Evolutionary conservation across 2,329 filamentous ascomycete genomes (phyloP).

Genomic region (Trichoderma sp.): DNA sequence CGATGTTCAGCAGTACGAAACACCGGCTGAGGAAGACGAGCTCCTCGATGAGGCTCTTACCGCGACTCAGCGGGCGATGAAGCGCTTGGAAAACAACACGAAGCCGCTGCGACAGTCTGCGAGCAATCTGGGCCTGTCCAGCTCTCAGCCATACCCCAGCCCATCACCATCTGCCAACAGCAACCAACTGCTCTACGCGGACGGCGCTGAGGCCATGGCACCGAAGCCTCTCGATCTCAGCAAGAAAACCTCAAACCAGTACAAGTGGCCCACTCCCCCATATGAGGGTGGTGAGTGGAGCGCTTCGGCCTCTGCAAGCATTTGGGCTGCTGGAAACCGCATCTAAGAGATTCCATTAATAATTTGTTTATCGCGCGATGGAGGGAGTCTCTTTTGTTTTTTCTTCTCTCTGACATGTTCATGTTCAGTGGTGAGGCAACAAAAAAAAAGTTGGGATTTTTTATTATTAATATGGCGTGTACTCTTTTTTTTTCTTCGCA

Average conservation of each 20-base stretch:
- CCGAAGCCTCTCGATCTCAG: conserved; percentile 73
- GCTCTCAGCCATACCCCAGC: conserved; percentile 60
- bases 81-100: conserved; percentile 60
- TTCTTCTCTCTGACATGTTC: conserved; percentile 31
- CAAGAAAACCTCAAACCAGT: conserved; percentile 57
- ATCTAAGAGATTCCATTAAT: conserved; percentile 48
- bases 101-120: conserved; percentile 62
- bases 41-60: conserved; percentile 85
- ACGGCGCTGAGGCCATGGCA: conserved; percentile 62
- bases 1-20: conserved; percentile 84
- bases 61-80: conserved; percentile 75
- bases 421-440: conserved; percentile 32
- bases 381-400: conserved; percentile 9
- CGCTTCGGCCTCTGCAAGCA: conserved; percentile 77
- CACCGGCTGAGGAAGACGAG: conserved; percentile 95
- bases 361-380: not conserved
- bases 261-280: conserved; percentile 93
- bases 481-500: conserved; percentile 29
- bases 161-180: conserved; percentile 81
- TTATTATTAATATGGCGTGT: conserved; percentile 27
- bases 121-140: conserved; percentile 64
- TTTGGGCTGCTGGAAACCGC: conserved; percentile 71
- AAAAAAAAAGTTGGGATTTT: conserved; percentile 31
- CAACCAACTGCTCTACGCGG: conserved; percentile 74
- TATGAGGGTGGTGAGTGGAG: conserved; percentile 96